Evolutionary conservation across 2,329 filamentous ascomycete genomes (phyloP).

Genomic region (Zelopaecilomyces penicillatus): DNA sequence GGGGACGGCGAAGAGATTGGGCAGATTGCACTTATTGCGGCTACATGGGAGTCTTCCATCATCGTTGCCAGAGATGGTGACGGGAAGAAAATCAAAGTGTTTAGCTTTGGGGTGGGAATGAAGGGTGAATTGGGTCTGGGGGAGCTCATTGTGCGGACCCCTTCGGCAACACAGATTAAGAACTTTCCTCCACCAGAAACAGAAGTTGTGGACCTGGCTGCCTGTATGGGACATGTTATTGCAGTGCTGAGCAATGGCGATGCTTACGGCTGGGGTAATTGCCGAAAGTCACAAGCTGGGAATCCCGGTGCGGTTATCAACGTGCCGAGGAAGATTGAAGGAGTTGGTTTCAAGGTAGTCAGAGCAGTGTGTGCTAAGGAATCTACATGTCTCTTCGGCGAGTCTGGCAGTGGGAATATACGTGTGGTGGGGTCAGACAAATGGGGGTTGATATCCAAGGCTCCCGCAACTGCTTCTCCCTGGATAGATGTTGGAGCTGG

Average conservation of each 20-base stretch:
- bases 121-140: slow-evolving; percentile 69
- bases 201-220: slow-evolving; percentile 56
- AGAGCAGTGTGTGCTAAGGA: slow-evolving; percentile 74
- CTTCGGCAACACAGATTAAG: slow-evolving; percentile 40
- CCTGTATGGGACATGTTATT: slow-evolving; percentile 71
- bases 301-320: slow-evolving; percentile 43
- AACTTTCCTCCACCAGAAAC: slow-evolving; percentile 56
- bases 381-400: slow-evolving; percentile 66
- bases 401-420: slow-evolving; percentile 48
- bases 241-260: slow-evolving; percentile 65
- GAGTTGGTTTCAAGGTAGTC: slow-evolving; percentile 51
- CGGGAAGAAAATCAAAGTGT: slow-evolving; percentile 42
- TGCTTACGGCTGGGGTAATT: slow-evolving; percentile 82
- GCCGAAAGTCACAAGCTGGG: slow-evolving; percentile 78
- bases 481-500: slow-evolving; percentile 68
- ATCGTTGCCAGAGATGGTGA: slow-evolving; percentile 42
- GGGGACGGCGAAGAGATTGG: slow-evolving; percentile 18
- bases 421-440: slow-evolving; percentile 67
- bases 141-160: slow-evolving; percentile 38
- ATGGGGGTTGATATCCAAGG: slow-evolving; percentile 53
- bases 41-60: slow-evolving; percentile 71
- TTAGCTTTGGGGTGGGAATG: slow-evolving; percentile 54
- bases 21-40: slow-evolving; percentile 43
- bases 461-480: slow-evolving; percentile 41
- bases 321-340: slow-evolving; percentile 52